Evolutionary conservation across 164 flowering plant genomes (phyloP), one percentile per base, ranked within the genome.

Genomic region (Cinnamomum chago): DNA sequence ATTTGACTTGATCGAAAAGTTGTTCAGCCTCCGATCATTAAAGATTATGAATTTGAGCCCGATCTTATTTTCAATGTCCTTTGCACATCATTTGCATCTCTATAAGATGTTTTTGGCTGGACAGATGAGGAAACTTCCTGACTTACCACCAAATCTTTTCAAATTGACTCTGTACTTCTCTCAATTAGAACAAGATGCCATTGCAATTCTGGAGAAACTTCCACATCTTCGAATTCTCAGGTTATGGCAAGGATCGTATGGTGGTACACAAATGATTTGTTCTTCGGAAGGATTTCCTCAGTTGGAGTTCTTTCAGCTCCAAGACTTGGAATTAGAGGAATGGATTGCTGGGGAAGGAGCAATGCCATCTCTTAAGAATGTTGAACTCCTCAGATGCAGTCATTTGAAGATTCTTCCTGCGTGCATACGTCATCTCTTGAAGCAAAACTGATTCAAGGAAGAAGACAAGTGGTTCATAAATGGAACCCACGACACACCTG

Each of bases 241-340:
- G 14, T 28, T 66, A 18, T 33, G 4, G 20, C n/a, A 25, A 2
- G 4, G 28, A 24, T 66, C 68, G 20, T 66, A 6, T 27, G 5
- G 27, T 2, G 2, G 68, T 2, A 3, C 0, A 35, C 35, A 25
- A 28, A 66, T 66, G 68, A 18, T 17, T 3, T 66, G 35, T 18
- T 28, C 35, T 66, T 27, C 68, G 25, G 33, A 14, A 28, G 68
- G 68, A 7, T 66, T 66, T 66, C 40, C 68, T 66, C 68, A 33
- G 18, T 28, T 66, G 18, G 40, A 66, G 30, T 66, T 14, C 40
- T 66, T 66, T 13, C 14, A 3, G 12, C 68, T 66, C 27, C 20
- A 28, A 15, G 2, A 7, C 20, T 66, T 66, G 28, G 27, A 27
- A 27, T 5, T 66, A 17, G 40, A 66, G 68, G 35, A 14, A 28